Evolutionary conservation across 164 flowering plant species (phyloP).

Genomic region (Kalanchoe fedtschenkoi): DNA sequence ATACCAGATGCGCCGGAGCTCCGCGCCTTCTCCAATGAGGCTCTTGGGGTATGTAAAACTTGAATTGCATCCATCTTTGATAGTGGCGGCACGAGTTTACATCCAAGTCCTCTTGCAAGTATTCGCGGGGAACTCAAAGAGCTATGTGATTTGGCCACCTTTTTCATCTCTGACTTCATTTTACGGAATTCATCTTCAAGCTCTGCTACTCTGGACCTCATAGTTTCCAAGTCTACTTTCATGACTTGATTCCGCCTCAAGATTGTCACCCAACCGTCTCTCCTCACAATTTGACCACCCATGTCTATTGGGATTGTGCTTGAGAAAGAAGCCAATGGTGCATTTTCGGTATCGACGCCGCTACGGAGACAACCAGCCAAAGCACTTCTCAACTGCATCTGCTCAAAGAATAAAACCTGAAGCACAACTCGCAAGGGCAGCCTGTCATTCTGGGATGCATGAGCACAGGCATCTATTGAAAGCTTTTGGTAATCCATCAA

Average conservation of each 20-base stretch:
- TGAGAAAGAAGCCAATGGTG: conserved; percentile 20
- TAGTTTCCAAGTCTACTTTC: conserved; percentile 67
- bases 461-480: conserved; percentile 90
- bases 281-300: conserved; percentile 41
- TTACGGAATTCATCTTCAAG: conserved; percentile 71
- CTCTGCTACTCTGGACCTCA: conserved; percentile 69
- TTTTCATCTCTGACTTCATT: conserved; percentile 63
- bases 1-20: conserved; percentile 15
- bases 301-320: conserved; percentile 19
- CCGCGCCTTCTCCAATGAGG: conserved; percentile 38
- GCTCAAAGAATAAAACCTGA: conserved; percentile 92
- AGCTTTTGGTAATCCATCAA: conserved; percentile 75
- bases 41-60: conserved; percentile 40
- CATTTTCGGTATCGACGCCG: conserved; percentile 39
- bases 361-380: conserved; percentile 46
- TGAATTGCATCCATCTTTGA: conserved; percentile 34
- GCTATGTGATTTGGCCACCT: conserved; percentile 48
- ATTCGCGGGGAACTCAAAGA: conserved; percentile 59
- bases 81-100: conserved; percentile 50
- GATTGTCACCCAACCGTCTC: conserved; percentile 79
- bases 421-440: conserved; percentile 76
- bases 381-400: conserved; percentile 75
- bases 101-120: conserved; percentile 41
- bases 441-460: conserved; percentile 85
- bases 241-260: conserved; percentile 76